Evolutionary conservation across 495 filamentous ascomycete species (phyloP).

Genomic region (Wilcoxina mikolae): DNA sequence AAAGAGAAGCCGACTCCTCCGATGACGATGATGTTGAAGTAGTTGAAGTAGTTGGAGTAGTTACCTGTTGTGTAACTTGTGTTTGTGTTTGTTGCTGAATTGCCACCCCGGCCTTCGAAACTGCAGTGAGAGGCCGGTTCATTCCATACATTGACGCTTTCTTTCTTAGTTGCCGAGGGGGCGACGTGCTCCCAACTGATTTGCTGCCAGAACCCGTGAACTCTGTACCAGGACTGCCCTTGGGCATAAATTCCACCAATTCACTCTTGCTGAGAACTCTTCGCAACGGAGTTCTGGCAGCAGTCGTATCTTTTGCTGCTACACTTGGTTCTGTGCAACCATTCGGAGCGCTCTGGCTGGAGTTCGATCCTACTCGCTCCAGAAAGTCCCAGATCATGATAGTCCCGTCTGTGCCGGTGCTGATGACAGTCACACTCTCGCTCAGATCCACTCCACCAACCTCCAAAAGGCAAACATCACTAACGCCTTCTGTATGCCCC

Average conservation of each 20-base stretch:
- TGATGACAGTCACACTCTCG: constrained; percentile 41
- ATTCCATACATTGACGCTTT: constrained; percentile 38
- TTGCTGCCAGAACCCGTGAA: constrained; percentile 31
- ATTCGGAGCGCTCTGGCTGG: no score
- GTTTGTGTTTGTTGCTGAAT: constrained; percentile 3
- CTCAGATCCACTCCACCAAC: constrained; percentile 33
- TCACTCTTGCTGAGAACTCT: constrained; percentile 63
- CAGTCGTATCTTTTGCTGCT: constrained; percentile 34
- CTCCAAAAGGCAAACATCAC: constrained; percentile 62
- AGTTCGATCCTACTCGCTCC: constrained; percentile 16
- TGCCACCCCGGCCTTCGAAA: background rate
- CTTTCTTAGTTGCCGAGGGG: constrained; percentile 42
- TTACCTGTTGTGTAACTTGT: constrained; percentile 27
- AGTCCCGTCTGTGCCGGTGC: constrained; percentile 66
- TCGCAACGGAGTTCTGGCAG: constrained; percentile 50
- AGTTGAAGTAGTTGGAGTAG: constrained; percentile 30
- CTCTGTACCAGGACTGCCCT: constrained; percentile 29
- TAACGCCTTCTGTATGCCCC: constrained; percentile 86
- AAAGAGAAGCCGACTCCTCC: constrained; percentile 29
- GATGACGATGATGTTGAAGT: constrained; percentile 14
- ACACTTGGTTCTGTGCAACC: no score
- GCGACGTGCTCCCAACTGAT: constrained; percentile 41
- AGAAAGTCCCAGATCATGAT: constrained; percentile 63
- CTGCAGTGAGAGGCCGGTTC: constrained; percentile 10
- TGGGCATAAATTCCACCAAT: constrained; percentile 49